phyloP scores from a whole-genome alignment of 1,139 yeast genomes.

The Kodamaea ohmeri region DNA sequence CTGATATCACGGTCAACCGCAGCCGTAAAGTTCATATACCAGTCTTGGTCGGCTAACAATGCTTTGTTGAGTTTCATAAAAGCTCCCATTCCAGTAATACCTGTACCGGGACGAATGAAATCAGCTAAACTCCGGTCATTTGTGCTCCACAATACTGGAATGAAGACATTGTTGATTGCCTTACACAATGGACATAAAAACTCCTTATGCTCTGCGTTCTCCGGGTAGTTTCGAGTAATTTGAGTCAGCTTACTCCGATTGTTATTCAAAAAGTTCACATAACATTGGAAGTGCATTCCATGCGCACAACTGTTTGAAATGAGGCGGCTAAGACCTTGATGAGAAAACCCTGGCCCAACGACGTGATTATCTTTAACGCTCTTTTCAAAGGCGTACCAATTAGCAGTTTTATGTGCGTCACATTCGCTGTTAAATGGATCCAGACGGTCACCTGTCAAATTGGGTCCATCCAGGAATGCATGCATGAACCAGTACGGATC shows the following conservation, averaged over 20 bases:
- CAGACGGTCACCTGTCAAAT: constrained; percentile 43
- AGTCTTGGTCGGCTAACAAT: constrained; percentile 22
- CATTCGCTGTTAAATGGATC: constrained; percentile 15
- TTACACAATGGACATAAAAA: constrained; percentile 90
- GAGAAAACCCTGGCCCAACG: constrained; percentile 72
- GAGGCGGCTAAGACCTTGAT: constrained; percentile 43
- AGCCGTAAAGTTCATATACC: constrained; percentile 28
- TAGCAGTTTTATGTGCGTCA: constrained; percentile 22
- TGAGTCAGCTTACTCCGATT: constrained; percentile 60
- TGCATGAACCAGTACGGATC: constrained; percentile 65
- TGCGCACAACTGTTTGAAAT: constrained; percentile 88
- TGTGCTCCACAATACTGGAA: constrained; percentile 62
- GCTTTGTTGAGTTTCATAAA: constrained; percentile 18
- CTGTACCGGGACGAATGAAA: constrained; percentile 16
- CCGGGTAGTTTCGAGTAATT: constrained; percentile 80
- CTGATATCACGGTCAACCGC: constrained; percentile 26
- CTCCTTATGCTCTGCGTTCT: constrained; percentile 65
- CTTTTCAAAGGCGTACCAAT: constrained; percentile 40
- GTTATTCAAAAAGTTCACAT: constrained; percentile 56
- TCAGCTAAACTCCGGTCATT: constrained; percentile 34
- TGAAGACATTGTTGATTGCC: constrained; percentile 76
- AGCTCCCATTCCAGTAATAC: constrained; percentile 8
- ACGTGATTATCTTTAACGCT: constrained; percentile 38
- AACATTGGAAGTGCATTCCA: constrained; percentile 86
- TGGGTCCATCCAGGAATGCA: constrained; percentile 56